Evolutionary conservation across 345 rosid species (phyloP).

Genomic region (Salix dunnii): DNA sequence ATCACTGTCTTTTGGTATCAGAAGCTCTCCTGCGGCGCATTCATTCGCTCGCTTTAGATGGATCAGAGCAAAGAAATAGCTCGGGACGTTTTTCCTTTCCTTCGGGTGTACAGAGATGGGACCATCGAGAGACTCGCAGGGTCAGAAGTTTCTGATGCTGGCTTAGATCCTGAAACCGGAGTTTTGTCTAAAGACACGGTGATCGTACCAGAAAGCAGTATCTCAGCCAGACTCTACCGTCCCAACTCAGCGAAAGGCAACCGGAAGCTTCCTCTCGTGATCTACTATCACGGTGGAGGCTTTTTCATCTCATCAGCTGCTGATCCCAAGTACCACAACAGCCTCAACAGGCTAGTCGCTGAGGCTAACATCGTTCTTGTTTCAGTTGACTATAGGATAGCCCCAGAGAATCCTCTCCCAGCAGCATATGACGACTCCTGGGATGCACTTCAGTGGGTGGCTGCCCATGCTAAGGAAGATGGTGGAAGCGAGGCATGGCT

Average conservation of each 20-base stretch:
- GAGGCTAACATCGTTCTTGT: slow-evolving; percentile 53
- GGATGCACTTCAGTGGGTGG: slow-evolving; percentile 56
- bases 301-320: slow-evolving; percentile 55
- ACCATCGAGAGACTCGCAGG: slow-evolving; percentile 54
- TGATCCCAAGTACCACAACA: slow-evolving; percentile 56
- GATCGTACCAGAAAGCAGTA: slow-evolving; percentile 41
- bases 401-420: slow-evolving; percentile 74
- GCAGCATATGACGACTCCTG: slow-evolving; percentile 67
- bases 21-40: too few species aligned
- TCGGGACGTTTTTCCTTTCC: slow-evolving; percentile 51
- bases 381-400: slow-evolving; percentile 64
- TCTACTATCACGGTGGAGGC: slow-evolving; percentile 88
- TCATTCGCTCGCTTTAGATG: slow-evolving; percentile 21
- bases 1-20: too few species aligned
- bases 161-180: slow-evolving; percentile 49
- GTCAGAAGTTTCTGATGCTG: slow-evolving; percentile 46
- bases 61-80: slow-evolving; percentile 40
- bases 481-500: slow-evolving; percentile 45
- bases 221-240: slow-evolving; percentile 62
- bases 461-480: slow-evolving; percentile 19
- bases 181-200: slow-evolving; percentile 63
- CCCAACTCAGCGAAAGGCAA: slow-evolving; percentile 28
- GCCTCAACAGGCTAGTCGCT: slow-evolving; percentile 54
- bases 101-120: slow-evolving; percentile 57
- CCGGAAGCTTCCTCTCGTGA: slow-evolving; percentile 49